Base-by-base conservation (phyloP, 345 rosid genomes). In the Aethionema arabicum region DNA sequence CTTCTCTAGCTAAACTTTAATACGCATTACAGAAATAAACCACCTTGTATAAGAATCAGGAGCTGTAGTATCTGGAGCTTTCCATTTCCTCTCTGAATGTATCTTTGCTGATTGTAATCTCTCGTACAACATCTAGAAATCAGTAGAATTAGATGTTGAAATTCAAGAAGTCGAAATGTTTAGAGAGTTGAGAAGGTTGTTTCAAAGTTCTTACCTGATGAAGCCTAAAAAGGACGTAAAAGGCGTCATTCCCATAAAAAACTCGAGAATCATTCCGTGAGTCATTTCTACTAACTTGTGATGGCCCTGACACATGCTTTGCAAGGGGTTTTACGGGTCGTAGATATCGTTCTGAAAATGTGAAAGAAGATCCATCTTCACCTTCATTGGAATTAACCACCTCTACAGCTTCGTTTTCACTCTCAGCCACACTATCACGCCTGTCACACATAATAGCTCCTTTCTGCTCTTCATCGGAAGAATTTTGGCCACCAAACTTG, bases 161-260 rank as follows among this genome's bases (percentile, higher is more conserved):
- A 16, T 4, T 37, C 2, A 72, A 52, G 11, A 66, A 39, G 44
- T 0, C 46, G 11, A 46, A 7, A 52, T 10, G 9, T 32, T 32
- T 3, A 60, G 30, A 47, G 52, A 40, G 52, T 30, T 42, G 27
- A 55, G 53, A 49, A 48, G 46, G 36, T 59, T 72, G 55, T 42
- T 33, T 54, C 1, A 55, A 35, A 37, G 61, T 13, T 52, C 81
- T 80, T 79, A 95, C 99, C 67, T 85, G 99, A 76, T 95, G 99
- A 79, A 95, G 98, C 79, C 98, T 83, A 33, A 90, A 85, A 49
- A 95, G 95, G 56, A 90, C 93, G 74, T 90, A 95, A 67, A 88
- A 88, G 43, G 96, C 86, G 78, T 95, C 98, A 60, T 88, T 88
- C 66, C 98, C 99, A 66, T 95, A 90, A 76, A 95, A 95, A 73